Percentiles rank a stretch among this genome's conserved stretches.
Evolutionary conservation across 2,329 filamentous ascomycete genomes (phyloP).

Genomic region (Diplodia intermedia): DNA sequence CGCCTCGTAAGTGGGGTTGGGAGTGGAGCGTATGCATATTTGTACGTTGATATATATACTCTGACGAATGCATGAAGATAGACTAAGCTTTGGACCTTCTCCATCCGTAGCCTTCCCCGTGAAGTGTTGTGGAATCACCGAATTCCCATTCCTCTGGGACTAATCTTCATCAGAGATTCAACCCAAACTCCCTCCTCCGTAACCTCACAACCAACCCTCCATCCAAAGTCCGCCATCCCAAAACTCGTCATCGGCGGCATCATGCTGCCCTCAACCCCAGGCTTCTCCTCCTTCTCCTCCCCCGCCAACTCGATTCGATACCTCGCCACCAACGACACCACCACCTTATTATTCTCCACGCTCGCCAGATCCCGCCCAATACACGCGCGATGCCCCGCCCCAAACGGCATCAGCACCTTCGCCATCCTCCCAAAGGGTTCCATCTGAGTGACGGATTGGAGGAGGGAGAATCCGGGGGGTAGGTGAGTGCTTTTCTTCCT

Average conservation of each 20-base stretch:
- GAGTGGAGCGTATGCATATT: no score
- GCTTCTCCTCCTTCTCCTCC: not conserved
- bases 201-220: constrained; percentile 15
- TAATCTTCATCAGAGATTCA: not conserved
- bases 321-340: constrained; percentile 1
- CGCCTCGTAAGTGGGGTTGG: not conserved
- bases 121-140: no score
- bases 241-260: constrained; percentile 18
- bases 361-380: constrained; percentile 19
- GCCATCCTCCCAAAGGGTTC: no score
- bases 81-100: not conserved
- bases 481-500: no score
- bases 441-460: no score
- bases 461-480: no score
- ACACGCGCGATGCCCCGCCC: not conserved
- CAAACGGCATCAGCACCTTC: constrained; percentile 16
- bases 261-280: no score
- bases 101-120: no score
- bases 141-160: no score
- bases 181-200: constrained; percentile 2
- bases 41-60: no score
- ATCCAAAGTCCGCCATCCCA: constrained; percentile 6
- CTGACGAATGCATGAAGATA: no score
- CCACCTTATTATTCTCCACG: constrained; percentile 4
- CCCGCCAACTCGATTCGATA: constrained; percentile 5